phyloP scores from a whole-genome alignment of 2,329 filamentous ascomycete species.

The Sclerotinia sclerotiorum region DNA sequence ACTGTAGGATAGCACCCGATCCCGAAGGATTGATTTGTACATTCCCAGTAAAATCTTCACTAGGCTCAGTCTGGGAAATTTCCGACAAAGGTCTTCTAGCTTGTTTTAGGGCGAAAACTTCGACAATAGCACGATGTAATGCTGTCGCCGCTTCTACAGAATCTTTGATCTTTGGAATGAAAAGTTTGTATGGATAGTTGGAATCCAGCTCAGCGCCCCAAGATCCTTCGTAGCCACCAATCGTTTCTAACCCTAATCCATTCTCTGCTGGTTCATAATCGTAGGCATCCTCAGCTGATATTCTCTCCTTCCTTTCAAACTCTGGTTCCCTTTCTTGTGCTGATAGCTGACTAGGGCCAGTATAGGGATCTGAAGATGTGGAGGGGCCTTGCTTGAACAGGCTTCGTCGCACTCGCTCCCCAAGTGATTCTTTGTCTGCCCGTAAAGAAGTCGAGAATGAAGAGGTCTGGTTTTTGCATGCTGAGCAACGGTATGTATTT shows the following conservation, averaged over 20 bases:
- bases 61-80: constrained; percentile 28
- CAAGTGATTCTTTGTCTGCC: constrained; percentile 39
- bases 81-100: constrained; percentile 41
- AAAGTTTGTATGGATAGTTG: constrained; percentile 45
- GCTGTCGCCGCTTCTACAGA: constrained; percentile 43
- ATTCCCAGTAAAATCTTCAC: constrained; percentile 30
- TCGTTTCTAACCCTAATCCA: constrained; percentile 53
- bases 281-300: constrained; percentile 27
- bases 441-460: constrained; percentile 37
- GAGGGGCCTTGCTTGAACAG: constrained; percentile 53
- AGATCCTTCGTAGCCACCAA: constrained; percentile 51
- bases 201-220: constrained; percentile 44
- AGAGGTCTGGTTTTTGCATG: constrained; percentile 34
- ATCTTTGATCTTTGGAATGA: constrained; percentile 44
- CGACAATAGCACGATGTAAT: constrained; percentile 57
- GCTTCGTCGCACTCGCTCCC: constrained; percentile 48
- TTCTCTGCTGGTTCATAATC: constrained; percentile 48
- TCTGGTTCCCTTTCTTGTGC: constrained; percentile 30
- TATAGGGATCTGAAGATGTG: constrained; percentile 50
- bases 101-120: constrained; percentile 51
- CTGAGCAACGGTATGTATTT: constrained; percentile 33
- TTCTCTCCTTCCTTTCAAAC: constrained; percentile 21
- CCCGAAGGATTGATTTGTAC: constrained; percentile 35
- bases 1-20: constrained; percentile 32
- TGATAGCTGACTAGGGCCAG: constrained; percentile 38